Evolutionary conservation across 768 basidiomycete genomes (phyloP), one percentile per base, ranked within the genome.

Genomic region (Tricholoma sp.): DNA sequence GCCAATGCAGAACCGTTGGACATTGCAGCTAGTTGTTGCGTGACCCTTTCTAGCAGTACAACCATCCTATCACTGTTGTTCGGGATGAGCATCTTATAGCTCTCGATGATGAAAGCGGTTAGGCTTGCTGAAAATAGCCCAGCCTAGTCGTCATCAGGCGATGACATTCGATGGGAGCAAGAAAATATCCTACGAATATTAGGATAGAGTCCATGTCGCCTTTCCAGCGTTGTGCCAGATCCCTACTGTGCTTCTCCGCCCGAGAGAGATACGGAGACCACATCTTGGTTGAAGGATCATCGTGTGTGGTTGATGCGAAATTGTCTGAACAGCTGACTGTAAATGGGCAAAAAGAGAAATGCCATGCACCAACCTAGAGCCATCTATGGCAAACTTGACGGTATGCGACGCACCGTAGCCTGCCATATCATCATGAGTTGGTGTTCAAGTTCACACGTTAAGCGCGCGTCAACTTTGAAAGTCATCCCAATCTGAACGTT

Each of bases 41-140:
- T 70, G 19, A 76, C 70, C 53, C 71, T 70, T 2, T 64, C 60
- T 8, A 76, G 64, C 8, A 74, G 61, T 14, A 60, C 34, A 8
- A 72, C 67, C 14, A 65, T 67, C 12, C 57, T 59, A 35, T 67
- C 66, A 5, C 53, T 55, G n/a, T 69, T 58, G 53, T 71, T 64
- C 2, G 70, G 72, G n/a, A 58, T 63, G 11, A 76, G 68, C 27
- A 59, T 67, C 50, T 68, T 67, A 60, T 75, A 73, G 57, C 71
- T 74, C 52, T 74, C 71, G n/a, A 73, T 67, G 57, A 75, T 69
- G 54, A 75, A 76, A 8, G 74, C 66, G 6, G 75, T 75, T 35
- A 76, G 60, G 46, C 71, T 72, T 9, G 74, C 73, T 31, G 74
- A 75, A 56, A 76, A 76, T 3, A 76, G 66, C 62, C 74, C 74